phyloP scores from a whole-genome alignment of 768 basidiomycete genomes.

The Tulasnella sp. region DNA sequence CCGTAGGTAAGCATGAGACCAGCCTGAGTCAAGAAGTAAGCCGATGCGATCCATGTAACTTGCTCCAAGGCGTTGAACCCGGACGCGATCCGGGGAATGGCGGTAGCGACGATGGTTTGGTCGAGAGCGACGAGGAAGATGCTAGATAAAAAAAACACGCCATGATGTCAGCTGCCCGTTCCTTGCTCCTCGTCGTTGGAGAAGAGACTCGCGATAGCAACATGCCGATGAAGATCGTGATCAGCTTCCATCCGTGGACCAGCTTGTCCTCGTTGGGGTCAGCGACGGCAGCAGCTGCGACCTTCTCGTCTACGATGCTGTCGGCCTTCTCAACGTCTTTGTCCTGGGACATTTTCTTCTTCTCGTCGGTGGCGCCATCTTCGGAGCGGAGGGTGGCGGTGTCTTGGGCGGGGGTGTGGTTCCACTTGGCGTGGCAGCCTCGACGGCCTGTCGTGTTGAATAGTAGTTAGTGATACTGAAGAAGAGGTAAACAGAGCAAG shows the following conservation, averaged over 20 bases:
- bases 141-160: background rate
- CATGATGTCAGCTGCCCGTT: background rate
- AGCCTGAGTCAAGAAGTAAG: slow-evolving; percentile 36
- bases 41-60: slow-evolving; percentile 36
- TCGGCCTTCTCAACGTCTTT: background rate
- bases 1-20: slow-evolving; percentile 36
- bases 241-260: slow-evolving; percentile 10
- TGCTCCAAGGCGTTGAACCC: slow-evolving; percentile 34
- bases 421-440: too few relatives aligned
- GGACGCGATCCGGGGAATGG: slow-evolving; percentile 30
- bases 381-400: background rate
- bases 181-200: background rate
- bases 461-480: too few relatives aligned
- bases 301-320: background rate
- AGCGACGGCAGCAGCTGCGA: background rate
- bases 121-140: slow-evolving; percentile 34
- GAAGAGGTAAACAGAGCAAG: too few relatives aligned
- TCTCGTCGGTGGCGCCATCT: slow-evolving; percentile 6
- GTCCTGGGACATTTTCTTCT: slow-evolving; percentile 1
- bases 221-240: slow-evolving; percentile 27
- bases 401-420: background rate
- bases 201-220: background rate
- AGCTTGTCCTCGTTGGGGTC: background rate
- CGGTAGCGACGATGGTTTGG: slow-evolving; percentile 33
- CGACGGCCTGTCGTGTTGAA: too few relatives aligned